Conservation (phyloP, 2,329 filamentous ascomycete genomes). For the Pezicula neosporulosa region DNA sequence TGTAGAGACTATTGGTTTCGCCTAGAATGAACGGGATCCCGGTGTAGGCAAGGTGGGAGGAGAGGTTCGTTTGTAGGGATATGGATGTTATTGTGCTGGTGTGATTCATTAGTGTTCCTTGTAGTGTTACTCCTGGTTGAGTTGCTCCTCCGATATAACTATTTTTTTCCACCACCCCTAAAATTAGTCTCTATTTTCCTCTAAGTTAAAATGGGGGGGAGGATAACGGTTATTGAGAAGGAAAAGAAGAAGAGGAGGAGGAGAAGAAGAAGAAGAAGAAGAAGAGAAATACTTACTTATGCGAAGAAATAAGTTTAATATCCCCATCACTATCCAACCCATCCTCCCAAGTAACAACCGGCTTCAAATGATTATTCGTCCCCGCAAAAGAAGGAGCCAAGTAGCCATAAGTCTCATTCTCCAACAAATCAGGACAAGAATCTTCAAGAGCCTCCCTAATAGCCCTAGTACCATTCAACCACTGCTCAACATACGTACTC, state of each 20-base stretch:
- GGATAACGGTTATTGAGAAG: no score
- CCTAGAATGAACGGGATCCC: constrained; percentile 12
- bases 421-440: constrained; percentile 46
- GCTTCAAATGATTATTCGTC: constrained; percentile 45
- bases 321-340: constrained; percentile 46
- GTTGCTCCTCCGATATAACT: constrained; percentile 61
- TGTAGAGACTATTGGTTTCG: constrained; percentile 59
- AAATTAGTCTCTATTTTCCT: no score
- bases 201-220: no score
- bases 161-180: no score
- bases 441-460: constrained; percentile 43
- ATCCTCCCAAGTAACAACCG: constrained; percentile 30
- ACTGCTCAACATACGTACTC: constrained; percentile 51
- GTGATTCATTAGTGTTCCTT: constrained; percentile 62
- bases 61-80: constrained; percentile 30
- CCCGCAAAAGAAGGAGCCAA: constrained; percentile 58
- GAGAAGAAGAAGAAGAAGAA: no score
- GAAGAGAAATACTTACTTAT: no score
- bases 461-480: constrained; percentile 49
- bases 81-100: constrained; percentile 47
- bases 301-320: constrained; percentile 52
- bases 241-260: no score
- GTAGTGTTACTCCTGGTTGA: constrained; percentile 57
- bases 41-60: constrained; percentile 29
- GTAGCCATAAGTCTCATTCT: constrained; percentile 41